phyloP scores from a whole-genome alignment of 805 yeast species.

The Saturnispora besseyi region DNA sequence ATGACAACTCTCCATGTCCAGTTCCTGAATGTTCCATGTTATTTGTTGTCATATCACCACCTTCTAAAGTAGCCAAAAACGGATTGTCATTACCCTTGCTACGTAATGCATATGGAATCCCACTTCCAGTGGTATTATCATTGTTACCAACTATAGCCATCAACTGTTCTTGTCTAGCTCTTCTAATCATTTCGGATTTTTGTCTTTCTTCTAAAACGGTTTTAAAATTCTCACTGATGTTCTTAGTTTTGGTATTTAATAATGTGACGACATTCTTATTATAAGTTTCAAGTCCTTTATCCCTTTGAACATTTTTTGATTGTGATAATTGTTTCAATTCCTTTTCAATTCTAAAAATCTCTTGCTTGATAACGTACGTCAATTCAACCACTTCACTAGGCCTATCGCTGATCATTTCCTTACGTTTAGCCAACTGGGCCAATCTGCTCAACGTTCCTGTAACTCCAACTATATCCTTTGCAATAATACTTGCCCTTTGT shows the following conservation, averaged over 20 bases:
- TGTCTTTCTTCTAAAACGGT: conserved; percentile 85
- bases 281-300: conserved; percentile 58
- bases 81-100: conserved; percentile 28
- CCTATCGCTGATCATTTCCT: conserved; percentile 86
- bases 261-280: conserved; percentile 80
- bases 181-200: conserved; percentile 68
- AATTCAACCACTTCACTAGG: conserved; percentile 91
- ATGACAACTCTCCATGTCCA: conserved; percentile 32
- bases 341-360: conserved; percentile 72
- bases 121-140: conserved; percentile 1
- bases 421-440: conserved; percentile 75
- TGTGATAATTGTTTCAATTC: conserved; percentile 51
- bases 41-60: background rate
- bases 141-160: conserved; percentile 33
- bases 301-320: background rate
- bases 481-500: conserved; percentile 66
- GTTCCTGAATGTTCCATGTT: conserved; percentile 39
- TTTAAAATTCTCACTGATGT: conserved; percentile 86
- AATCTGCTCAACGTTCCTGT: conserved; percentile 73
- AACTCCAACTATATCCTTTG: conserved; percentile 80
- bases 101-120: conserved; percentile 24
- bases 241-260: conserved; percentile 81
- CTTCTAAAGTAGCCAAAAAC: conserved; percentile 23
- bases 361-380: conserved; percentile 81
- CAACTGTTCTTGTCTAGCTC: conserved; percentile 77